Evolutionary conservation across 1,284 basidiomycete species (phyloP), one percentile per base, ranked within the genome.

Genomic region (Wolfiporia cocos): DNA sequence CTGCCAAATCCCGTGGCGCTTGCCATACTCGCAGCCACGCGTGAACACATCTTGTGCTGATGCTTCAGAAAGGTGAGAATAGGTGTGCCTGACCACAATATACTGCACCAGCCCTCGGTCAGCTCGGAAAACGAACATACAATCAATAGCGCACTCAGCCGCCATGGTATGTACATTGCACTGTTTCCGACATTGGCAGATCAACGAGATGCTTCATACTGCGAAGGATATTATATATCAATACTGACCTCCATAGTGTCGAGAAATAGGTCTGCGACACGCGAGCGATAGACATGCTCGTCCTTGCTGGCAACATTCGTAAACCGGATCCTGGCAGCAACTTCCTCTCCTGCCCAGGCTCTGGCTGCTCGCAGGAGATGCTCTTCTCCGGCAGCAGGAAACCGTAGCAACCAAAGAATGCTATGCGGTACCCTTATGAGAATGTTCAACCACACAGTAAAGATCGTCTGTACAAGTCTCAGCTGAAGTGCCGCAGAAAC

Each of bases 141-240:
- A 34, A 5, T 12, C 39, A n/a, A 21, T 7, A 32, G 60, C 71
- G 41, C 45, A 75, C 73, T 81, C 78, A 12, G 73, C 71, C 5
- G 76, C 74, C 11, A 77, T 73, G 7, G 78, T 81, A 48, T 81
- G 78, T 4, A 78, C 78, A 46, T 76, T 79, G 56, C 78, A 80
- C 71, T 76, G 31, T 28, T 20, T 28, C 12, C 19, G 4, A 28
- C 7, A 28, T 7, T 28, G 9, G 26, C 26, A 28, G 26, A 9
- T 14, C 7, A 28, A 9, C 26, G 26, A 7, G 26, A 28, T n/a
- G n/a, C n/a, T n/a, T n/a, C n/a, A n/a, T n/a, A n/a, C n/a, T n/a
- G n/a, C n/a, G n/a, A n/a, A n/a, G n/a, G n/a, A n/a, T n/a, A n/a
- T n/a, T n/a, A n/a, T n/a, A n/a, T n/a, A n/a, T 10, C 6, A 12